Evolutionary conservation across 768 basidiomycete genomes (phyloP).

Genomic region (Suillus sp.): DNA sequence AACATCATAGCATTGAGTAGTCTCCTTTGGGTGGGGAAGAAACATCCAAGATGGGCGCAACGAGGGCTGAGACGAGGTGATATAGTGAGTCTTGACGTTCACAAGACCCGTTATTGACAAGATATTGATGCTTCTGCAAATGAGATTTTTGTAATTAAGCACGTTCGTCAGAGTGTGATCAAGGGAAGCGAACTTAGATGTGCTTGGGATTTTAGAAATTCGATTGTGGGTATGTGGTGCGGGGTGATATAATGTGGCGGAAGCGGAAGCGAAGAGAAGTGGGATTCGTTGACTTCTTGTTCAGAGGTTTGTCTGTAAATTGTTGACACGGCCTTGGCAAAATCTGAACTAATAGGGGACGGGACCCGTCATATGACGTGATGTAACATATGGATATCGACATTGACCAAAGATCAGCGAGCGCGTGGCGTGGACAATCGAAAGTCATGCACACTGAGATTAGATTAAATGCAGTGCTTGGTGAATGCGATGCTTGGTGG

Average conservation of each 20-base stretch:
- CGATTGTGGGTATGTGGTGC: neutral
- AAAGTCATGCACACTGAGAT: neutral
- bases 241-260: neutral
- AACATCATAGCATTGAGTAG: neutral
- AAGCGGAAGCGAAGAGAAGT: constrained; percentile 2
- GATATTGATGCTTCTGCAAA: neutral
- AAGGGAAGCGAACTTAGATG: neutral
- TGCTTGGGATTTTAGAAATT: neutral
- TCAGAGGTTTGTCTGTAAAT: neutral
- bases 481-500: neutral
- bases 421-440: neutral
- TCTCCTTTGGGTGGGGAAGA: neutral
- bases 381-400: neutral
- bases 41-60: neutral
- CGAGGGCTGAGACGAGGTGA: neutral
- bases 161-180: neutral
- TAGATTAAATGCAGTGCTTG: neutral
- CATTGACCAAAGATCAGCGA: neutral
- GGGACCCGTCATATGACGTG: neutral
- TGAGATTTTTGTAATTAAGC: neutral
- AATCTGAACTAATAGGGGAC: neutral
- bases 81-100: neutral
- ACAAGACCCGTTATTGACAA: neutral
- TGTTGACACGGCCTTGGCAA: neutral
- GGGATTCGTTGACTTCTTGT: neutral